phyloP scores from a whole-genome alignment of 2,329 filamentous ascomycete genomes.

The Mycosphaerella sp. region DNA sequence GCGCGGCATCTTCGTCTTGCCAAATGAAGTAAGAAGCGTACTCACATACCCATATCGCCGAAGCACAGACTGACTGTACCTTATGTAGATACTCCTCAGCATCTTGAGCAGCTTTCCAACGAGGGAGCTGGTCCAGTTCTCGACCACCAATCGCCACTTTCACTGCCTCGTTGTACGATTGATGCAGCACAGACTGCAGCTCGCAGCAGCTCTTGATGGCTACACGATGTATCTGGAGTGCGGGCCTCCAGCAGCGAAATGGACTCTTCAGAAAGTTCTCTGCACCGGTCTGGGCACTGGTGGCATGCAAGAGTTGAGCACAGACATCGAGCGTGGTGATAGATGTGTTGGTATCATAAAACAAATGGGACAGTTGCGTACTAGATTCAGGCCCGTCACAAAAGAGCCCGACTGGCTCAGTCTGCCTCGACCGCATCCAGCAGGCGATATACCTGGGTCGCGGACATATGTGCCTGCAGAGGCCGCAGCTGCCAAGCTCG shows the following conservation, averaged over 20 bases:
- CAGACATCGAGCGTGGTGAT: slow-evolving; percentile 34
- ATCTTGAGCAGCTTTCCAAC: slow-evolving; percentile 41
- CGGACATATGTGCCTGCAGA: slow-evolving; percentile 34
- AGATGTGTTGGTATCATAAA: slow-evolving; percentile 40
- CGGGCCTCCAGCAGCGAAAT: slow-evolving; percentile 64
- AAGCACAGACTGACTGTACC: slow-evolving; percentile 12
- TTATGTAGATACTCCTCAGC: slow-evolving; percentile 38
- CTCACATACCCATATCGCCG: background rate
- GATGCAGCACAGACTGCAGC: slow-evolving; percentile 57
- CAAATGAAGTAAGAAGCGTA: slow-evolving; percentile 30
- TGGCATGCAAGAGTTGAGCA: slow-evolving; percentile 43
- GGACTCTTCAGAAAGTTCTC: slow-evolving; percentile 62
- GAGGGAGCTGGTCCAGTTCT: slow-evolving; percentile 46
- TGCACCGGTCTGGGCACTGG: slow-evolving; percentile 63
- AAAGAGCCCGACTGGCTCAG: slow-evolving; percentile 45
- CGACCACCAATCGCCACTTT: slow-evolving; percentile 57
- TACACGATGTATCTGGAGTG: slow-evolving; percentile 71
- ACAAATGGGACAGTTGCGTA: slow-evolving; percentile 57
- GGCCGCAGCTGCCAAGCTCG: slow-evolving; percentile 10
- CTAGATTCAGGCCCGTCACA: slow-evolving; percentile 61
- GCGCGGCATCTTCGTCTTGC: slow-evolving; percentile 27
- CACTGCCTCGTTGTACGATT: slow-evolving; percentile 58
- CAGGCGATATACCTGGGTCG: slow-evolving; percentile 45
- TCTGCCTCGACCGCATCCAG: slow-evolving; percentile 38
- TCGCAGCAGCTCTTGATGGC: slow-evolving; percentile 51